phyloP scores from a whole-genome alignment of 208 protist genomes.

The Trypanosoma brucei region DNA sequence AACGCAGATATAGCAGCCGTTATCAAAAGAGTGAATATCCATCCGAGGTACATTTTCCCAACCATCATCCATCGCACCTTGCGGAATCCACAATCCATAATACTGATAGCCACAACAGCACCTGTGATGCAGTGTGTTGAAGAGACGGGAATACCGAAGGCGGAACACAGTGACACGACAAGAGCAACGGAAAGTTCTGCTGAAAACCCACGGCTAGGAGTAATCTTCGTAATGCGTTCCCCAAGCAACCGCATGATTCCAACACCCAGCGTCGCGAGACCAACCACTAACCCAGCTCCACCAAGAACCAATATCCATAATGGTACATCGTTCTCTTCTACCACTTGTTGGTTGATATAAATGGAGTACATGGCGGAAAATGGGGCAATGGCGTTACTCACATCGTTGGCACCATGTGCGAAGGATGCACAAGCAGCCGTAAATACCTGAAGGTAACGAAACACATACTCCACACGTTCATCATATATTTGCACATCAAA shows the following conservation, averaged over 20 bases:
- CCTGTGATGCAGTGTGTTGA: conserved; percentile 91
- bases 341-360: conserved; percentile 44
- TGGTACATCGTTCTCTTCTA: conserved; percentile 30
- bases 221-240: conserved; percentile 75
- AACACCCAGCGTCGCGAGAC: conserved; percentile 69
- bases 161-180: conserved; percentile 75
- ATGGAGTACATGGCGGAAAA: conserved; percentile 68
- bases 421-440: conserved; percentile 80
- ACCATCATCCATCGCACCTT: conserved; percentile 70
- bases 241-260: conserved; percentile 68
- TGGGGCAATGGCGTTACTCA: conserved; percentile 81
- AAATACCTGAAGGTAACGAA: conserved; percentile 79
- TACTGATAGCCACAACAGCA: conserved; percentile 75
- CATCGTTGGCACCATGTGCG: conserved; percentile 82
- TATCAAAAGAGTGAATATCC: conserved; percentile 56
- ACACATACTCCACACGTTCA: conserved; percentile 56
- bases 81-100: conserved; percentile 62
- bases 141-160: conserved; percentile 75
- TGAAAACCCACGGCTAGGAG: conserved; percentile 66
- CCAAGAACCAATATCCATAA: conserved; percentile 72
- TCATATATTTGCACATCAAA: conserved; percentile 54
- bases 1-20: conserved; percentile 57
- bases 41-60: conserved; percentile 72
- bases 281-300: conserved; percentile 63
- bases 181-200: conserved; percentile 70